Conservation (phyloP, 768 basidiomycete genomes). For the Mycena venus region DNA sequence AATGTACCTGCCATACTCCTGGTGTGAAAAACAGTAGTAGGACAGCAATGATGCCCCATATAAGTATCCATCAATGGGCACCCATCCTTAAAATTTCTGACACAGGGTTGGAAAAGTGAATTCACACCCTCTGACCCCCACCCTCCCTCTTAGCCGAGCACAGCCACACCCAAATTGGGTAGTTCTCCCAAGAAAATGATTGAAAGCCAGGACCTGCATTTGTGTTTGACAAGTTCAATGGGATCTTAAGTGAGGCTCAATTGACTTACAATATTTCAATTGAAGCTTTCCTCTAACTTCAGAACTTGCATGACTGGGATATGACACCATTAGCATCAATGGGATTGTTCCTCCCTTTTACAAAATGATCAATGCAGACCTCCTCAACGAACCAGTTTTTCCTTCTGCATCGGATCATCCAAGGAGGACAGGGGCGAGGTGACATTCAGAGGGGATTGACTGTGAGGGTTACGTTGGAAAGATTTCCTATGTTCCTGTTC, state of each 20-base stretch:
- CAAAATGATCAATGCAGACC: conserved; percentile 85
- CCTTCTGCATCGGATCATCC: conserved; percentile 91
- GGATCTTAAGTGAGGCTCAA: not conserved
- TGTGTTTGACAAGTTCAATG: conserved; percentile 89
- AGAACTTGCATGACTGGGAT: conserved; percentile 91
- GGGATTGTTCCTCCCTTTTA: conserved; percentile 95
- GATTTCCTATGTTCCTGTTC: conserved; percentile 89
- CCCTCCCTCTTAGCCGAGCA: no score
- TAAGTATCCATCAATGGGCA: no score
- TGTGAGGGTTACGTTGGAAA: conserved; percentile 79
- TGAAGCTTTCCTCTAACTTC: not conserved
- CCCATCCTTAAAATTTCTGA: no score
- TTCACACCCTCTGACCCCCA: no score
- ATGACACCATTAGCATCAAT: conserved; percentile 97
- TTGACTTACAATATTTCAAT: not conserved
- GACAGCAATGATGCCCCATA: no score
- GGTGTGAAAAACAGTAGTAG: no score
- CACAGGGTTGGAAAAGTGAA: no score
- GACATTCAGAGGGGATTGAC: conserved; percentile 93
- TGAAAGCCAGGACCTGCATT: conserved; percentile 84
- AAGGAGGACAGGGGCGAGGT: conserved; percentile 93
- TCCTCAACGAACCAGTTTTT: conserved; percentile 93
- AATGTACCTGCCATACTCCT: no score
- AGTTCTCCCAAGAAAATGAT: no score
- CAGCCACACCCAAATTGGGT: no score